Evolutionary conservation across 192 early-diverging fungal genomes (phyloP).

Genomic region (Obelidium mucronatum): DNA sequence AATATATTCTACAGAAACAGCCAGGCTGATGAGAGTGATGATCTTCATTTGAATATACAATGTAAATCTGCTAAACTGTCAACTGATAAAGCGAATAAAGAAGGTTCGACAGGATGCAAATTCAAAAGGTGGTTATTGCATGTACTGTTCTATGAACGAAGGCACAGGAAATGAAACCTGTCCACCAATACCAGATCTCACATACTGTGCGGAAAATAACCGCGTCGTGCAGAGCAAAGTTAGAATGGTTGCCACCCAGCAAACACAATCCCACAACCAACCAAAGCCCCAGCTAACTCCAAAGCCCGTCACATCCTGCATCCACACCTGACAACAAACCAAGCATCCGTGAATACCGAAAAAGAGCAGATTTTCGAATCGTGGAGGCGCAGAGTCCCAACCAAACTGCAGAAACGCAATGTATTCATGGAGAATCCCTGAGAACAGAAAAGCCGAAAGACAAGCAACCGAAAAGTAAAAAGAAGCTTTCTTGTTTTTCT

Average conservation of each 20-base stretch:
- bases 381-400: not conserved
- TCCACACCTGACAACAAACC: not conserved
- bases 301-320: no score
- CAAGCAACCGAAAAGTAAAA: not conserved
- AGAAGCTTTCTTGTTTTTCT: no score
- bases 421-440: not conserved
- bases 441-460: not conserved
- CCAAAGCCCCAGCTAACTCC: not conserved
- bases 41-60: not conserved
- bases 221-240: not conserved
- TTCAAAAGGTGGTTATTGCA: no score
- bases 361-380: not conserved
- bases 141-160: not conserved
- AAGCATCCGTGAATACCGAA: not conserved
- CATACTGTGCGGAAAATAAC: not conserved
- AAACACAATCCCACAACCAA: not conserved
- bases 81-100: no score
- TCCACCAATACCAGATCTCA: not conserved
- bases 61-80: no score
- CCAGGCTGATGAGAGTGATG: not conserved
- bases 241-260: no score
- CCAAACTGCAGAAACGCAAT: constrained; percentile 6
- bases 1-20: not conserved
- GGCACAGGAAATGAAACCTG: not conserved
- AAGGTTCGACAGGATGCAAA: no score